These are phyloP conservation scores for Russula sp. DNA, from an alignment of 768 basidiomycete species.

Conservation along the genomic window DNA sequence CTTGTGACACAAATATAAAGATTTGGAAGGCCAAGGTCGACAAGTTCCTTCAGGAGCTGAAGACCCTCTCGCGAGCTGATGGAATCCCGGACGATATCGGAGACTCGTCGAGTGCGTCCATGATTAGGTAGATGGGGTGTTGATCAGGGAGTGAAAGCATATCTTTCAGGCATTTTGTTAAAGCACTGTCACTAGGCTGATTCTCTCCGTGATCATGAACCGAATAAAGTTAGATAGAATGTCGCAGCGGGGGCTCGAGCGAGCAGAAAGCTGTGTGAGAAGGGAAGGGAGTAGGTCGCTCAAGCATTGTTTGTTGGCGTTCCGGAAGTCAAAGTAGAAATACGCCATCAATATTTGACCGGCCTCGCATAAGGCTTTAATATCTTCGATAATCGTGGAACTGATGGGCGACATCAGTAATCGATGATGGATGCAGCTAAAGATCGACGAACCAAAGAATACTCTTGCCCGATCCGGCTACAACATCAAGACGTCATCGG, in stretches of 20 bases:
- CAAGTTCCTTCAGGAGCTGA: neutral
- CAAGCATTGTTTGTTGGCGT: neutral
- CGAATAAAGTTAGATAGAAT: neutral
- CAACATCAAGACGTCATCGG: neutral
- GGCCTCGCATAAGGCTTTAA: neutral
- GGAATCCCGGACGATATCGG: neutral
- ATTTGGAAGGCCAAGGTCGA: neutral
- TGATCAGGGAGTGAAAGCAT: neutral
- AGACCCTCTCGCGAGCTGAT: neutral
- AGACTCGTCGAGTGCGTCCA: conserved; percentile 1
- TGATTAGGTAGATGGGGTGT: neutral
- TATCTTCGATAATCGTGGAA: neutral
- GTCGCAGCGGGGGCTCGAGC: neutral
- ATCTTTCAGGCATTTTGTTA: neutral
- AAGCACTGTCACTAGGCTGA: neutral
- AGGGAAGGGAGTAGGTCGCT: neutral
- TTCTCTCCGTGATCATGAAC: neutral
- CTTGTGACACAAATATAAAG: neutral
- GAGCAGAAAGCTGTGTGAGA: neutral
- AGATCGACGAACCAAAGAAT: neutral
- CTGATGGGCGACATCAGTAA: neutral
- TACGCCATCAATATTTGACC: neutral
- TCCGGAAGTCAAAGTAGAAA: neutral
- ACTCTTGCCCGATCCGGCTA: neutral
- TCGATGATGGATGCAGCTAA: neutral